A percentile compares a stretch with the other conserved stretches of the same genome.
These are phyloP conservation scores for Purpureocillium lavendulum DNA, from an alignment of 2,329 filamentous ascomycete genomes.

Conservation along the genomic window DNA sequence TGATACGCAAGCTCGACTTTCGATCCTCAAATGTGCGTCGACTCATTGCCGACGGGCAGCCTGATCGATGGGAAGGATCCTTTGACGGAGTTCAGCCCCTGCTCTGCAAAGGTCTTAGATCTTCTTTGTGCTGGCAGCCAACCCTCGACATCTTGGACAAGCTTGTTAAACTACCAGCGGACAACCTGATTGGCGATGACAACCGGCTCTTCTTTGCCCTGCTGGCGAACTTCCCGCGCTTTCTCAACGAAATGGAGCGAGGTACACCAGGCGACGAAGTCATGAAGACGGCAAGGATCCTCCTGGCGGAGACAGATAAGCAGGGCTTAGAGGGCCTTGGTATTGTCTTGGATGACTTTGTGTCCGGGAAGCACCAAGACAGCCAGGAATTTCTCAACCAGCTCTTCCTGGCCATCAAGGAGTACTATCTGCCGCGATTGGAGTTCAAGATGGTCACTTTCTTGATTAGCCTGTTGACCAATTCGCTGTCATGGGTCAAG, in stretches of 20 bases:
- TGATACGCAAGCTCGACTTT: slow-evolving; percentile 78
- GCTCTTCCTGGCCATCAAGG: slow-evolving; percentile 64
- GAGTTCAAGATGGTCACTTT: slow-evolving; percentile 85
- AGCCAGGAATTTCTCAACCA: slow-evolving; percentile 70
- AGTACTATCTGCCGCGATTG: slow-evolving; percentile 70
- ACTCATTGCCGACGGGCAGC: slow-evolving; percentile 68
- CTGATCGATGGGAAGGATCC: slow-evolving; percentile 76
- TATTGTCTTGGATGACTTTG: slow-evolving; percentile 61
- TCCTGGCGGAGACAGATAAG: slow-evolving; percentile 64
- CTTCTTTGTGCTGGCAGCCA: slow-evolving; percentile 70
- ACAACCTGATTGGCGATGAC: slow-evolving; percentile 72
- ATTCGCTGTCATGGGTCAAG: slow-evolving; percentile 83
- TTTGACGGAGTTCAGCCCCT: slow-evolving; percentile 83
- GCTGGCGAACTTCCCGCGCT: slow-evolving; percentile 86
- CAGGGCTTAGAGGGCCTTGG: slow-evolving; percentile 63
- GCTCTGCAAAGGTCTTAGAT: slow-evolving; percentile 86
- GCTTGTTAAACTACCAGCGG: slow-evolving; percentile 70
- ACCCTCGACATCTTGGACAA: slow-evolving; percentile 72
- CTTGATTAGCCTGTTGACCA: slow-evolving; percentile 84
- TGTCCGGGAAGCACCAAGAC: slow-evolving; percentile 55
- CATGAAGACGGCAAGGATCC: slow-evolving; percentile 55
- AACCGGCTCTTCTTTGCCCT: slow-evolving; percentile 75
- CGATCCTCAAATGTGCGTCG: slow-evolving; percentile 59
- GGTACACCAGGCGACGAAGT: slow-evolving; percentile 45
- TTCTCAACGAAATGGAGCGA: slow-evolving; percentile 71